phyloP scores from a whole-genome alignment of 352 stramenopile species.

The Peronospora destructor region DNA sequence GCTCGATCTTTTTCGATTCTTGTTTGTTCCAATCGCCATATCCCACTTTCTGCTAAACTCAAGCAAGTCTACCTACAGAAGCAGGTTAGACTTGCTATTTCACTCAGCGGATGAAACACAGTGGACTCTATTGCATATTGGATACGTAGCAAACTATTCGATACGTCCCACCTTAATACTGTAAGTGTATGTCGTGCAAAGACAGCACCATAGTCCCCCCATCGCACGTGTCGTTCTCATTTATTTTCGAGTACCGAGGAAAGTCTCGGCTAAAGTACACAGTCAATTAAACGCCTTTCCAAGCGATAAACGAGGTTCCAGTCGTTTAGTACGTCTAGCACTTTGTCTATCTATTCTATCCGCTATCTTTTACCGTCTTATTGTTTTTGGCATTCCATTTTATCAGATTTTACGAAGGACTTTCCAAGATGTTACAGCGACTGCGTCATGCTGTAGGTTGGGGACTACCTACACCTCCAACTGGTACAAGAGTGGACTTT shows the following conservation, averaged over 20 bases:
- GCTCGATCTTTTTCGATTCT: too few relatives aligned
- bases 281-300: neutral
- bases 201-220: neutral
- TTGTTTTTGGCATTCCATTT: neutral
- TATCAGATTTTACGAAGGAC: constrained; percentile 7
- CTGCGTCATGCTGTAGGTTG: constrained; percentile 74
- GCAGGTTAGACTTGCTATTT: too few relatives aligned
- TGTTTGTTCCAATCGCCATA: too few relatives aligned
- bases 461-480: constrained; percentile 46
- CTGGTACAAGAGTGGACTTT: constrained; percentile 74
- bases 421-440: constrained; percentile 60
- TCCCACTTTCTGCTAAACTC: too few relatives aligned
- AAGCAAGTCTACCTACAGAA: too few relatives aligned
- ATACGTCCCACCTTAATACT: neutral
- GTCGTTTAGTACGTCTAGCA: constrained; percentile 1
- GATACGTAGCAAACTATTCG: neutral
- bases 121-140: neutral
- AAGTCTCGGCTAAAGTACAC: neutral
- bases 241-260: constrained; percentile 12
- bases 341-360: neutral
- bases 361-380: neutral
- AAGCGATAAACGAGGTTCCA: neutral
- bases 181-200: constrained; percentile 1
- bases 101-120: too few relatives aligned
- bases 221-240: neutral